Percentiles rank a stretch among this genome's conserved stretches.
These are phyloP conservation scores for Casuarina equisetifolia DNA, from an alignment of 306 rosid genomes.

Conservation along the genomic window DNA sequence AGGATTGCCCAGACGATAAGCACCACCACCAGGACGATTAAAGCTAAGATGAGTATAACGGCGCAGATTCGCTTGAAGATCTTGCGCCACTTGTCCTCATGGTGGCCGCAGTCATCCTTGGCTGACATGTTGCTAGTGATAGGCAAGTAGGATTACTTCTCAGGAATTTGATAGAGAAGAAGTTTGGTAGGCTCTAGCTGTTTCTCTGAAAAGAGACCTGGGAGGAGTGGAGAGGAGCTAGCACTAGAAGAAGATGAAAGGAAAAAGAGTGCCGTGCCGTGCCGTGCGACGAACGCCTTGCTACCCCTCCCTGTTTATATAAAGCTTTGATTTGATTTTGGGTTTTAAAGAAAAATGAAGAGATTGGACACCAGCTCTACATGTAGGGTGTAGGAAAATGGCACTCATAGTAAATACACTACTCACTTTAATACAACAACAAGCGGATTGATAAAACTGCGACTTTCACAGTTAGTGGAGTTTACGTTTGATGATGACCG, in stretches of 20 bases:
- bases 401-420: background rate
- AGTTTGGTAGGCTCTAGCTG: background rate
- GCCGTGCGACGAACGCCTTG: background rate
- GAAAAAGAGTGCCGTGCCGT: background rate
- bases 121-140: constrained; percentile 37
- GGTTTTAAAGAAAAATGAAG: background rate
- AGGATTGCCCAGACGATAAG: constrained; percentile 77
- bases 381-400: background rate
- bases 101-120: constrained; percentile 56
- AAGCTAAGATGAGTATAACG: constrained; percentile 42
- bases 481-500: background rate
- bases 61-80: constrained; percentile 28
- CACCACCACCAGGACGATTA: constrained; percentile 54
- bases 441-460: background rate
- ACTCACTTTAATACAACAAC: too few relatives aligned
- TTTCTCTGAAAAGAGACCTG: background rate
- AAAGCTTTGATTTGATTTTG: background rate
- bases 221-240: background rate
- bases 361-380: background rate
- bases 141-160: background rate
- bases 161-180: background rate
- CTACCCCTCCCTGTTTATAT: background rate
- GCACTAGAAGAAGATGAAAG: background rate
- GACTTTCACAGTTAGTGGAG: background rate
- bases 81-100: constrained; percentile 20